Conservation (phyloP, 805 yeast genomes). For the Priceomyces castillae region DNA sequence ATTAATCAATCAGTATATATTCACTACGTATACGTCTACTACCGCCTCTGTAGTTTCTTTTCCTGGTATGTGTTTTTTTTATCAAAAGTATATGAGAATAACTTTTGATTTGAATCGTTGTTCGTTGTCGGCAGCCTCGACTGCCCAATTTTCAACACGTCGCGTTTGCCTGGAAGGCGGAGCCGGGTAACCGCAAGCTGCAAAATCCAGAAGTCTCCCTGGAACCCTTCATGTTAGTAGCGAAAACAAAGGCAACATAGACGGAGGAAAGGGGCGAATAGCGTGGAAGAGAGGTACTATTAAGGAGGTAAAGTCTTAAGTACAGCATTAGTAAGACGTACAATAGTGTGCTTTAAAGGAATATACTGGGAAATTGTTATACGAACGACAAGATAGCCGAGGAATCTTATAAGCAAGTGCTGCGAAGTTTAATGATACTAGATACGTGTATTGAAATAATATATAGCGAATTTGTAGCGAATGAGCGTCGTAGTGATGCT, state of each 20-base stretch:
- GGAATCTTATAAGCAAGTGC: too few relatives aligned
- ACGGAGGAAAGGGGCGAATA: too few relatives aligned
- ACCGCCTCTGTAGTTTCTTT: conserved; percentile 3
- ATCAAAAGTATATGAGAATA: conserved; percentile 3
- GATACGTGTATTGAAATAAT: not conserved
- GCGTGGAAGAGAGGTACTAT: too few relatives aligned
- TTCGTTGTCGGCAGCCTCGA: conserved; percentile 5
- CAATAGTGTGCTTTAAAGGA: too few relatives aligned
- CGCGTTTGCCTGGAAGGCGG: not conserved
- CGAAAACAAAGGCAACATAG: too few relatives aligned
- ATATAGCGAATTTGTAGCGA: not conserved
- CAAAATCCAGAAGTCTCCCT: not conserved
- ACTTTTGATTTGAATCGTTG: conserved; percentile 4
- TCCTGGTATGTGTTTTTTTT: not conserved
- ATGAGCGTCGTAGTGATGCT: not conserved
- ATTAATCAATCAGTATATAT: not conserved
- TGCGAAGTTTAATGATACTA: too few relatives aligned
- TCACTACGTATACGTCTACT: conserved; percentile 1
- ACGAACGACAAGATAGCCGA: too few relatives aligned
- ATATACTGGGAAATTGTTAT: too few relatives aligned
- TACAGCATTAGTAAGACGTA: too few relatives aligned
- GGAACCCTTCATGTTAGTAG: too few relatives aligned
- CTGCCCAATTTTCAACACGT: not conserved
- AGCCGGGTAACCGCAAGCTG: conserved; percentile 1
- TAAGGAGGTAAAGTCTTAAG: too few relatives aligned